Evolutionary conservation across 225 moss, liverwort and hornwort genomes (phyloP), one percentile per base, ranked within the genome.

Genomic region (Sphagnum contortum): DNA sequence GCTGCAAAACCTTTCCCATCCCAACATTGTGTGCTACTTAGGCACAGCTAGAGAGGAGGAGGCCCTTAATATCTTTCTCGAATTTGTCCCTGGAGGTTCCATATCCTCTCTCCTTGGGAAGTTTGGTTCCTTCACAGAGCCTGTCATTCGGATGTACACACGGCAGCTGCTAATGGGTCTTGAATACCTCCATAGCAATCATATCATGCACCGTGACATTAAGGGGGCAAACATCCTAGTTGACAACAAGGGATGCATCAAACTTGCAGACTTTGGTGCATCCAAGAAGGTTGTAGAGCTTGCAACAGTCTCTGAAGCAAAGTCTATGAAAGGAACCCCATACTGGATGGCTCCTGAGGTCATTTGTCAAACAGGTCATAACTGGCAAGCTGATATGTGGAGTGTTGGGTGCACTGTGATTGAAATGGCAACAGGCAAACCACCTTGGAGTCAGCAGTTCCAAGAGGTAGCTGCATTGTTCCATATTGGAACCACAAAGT

Each of bases 181-280:
- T 68, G 96, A 92, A 50, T 92, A 96, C 57, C 69, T 96, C 64
- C 96, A 96, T 71, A 90, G 85, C 77, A 92, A 92, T 59, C 92
- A 87, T 73, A 91, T 94, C 54, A 77, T 94, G 85, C 94, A 94
- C 80, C 85, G 94, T 47, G 94, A 94, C 67, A 94, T 94, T 64
- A 94, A 94, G 89, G 94, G 94, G 14, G 94, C 87, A 14, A 94
- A 94, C 64, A 94, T 94, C 60, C 79, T 94, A 60, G 94, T 94
- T 45, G 91, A 94, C 69, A 94, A 94, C 74, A 91, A 91, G 67
- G 94, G 94, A 63, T 91, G 94, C 69, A 94, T 94, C 48, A 94
- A 94, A 72, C 87, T 94, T 45, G 91, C 91, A 5, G 94, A 91
- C 63, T 94, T 94, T 65, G 94, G 91, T 57, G 94, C 94, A 53